A percentile compares a stretch with the other conserved stretches of the same genome.
phyloP scores from a whole-genome alignment of 768 basidiomycete species.

The Termitomyces sp. region DNA sequence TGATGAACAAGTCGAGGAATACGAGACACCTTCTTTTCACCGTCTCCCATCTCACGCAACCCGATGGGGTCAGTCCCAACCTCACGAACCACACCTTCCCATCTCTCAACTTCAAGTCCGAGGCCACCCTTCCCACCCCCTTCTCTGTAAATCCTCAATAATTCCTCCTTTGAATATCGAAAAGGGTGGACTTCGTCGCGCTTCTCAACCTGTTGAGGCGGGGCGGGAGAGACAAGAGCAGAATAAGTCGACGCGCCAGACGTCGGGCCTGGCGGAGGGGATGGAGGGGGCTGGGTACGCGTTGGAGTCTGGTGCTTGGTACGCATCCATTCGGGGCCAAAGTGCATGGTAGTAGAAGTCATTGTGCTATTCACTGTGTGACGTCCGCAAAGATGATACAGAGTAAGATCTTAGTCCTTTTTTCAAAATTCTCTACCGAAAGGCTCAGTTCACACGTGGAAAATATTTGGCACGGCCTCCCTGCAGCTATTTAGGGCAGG shows the following conservation, averaged over 20 bases:
- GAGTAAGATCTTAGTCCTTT: conserved; percentile 22
- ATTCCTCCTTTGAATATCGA: conserved; percentile 82
- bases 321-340: conserved; percentile 93
- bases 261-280: conserved; percentile 52
- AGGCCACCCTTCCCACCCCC: conserved; percentile 71
- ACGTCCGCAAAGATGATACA: conserved; percentile 16
- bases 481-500: conserved; percentile 39
- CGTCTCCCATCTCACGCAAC: conserved; percentile 75
- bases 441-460: conserved; percentile 36
- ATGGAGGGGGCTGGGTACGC: conserved; percentile 53
- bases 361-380: conserved; percentile 28
- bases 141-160: conserved; percentile 81
- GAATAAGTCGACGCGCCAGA: conserved; percentile 67
- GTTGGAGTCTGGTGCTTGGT: conserved; percentile 61
- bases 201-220: conserved; percentile 47
- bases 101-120: conserved; percentile 82
- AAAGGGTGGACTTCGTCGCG: conserved; percentile 75
- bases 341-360: conserved; percentile 76
- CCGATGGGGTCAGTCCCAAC: conserved; percentile 67
- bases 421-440: conserved; percentile 32
- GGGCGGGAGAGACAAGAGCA: conserved; percentile 58
- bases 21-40: conserved; percentile 79
- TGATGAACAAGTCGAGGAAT: conserved; percentile 15
- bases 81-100: conserved; percentile 87
- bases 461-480: conserved; percentile 28